Base-by-base conservation (phyloP, 345 rosid species). In the Gossypium australe region DNA sequence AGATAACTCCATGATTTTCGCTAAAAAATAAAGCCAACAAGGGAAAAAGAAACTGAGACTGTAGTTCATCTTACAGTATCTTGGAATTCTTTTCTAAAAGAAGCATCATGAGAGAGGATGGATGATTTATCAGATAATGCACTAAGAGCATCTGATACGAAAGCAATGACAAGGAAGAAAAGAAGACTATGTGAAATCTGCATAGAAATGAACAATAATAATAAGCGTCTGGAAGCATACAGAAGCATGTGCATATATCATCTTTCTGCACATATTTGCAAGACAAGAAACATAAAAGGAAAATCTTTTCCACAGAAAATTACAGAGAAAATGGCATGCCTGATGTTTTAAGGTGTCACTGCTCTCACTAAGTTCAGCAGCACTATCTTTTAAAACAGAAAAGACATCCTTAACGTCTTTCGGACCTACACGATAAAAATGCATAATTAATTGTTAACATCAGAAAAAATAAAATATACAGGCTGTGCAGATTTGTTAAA, bases 71-170 rank as follows among this genome's bases (percentile, higher is more conserved):
- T 88, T 88, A 94, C 98, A 84, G 79, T 86, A 78, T 94, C 94
- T 81, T 92, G 95, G 81, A 94, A 94, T 72, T 89, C 97, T 75
- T 80, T 86, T 84, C 94, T 86, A 79, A 94, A 92, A 6, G 89
- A 81, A 79, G 91, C 81, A 86, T 94, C 97, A 77, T 76, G 84
- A 45, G 98, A 87, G 76, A 94, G 87, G 79, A 88, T 75, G 72
- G 97, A 86, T 67, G 89, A 84, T 87, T 82, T 92, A 80, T 89
- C 97, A 76, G 97, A 92, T 53, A 84, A 86, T 18, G 90, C 87
- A 74, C 97, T 83, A 78, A 94, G 85, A 78, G 97, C 97, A 82
- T 94, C 97, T 71, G 98, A 92, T 80, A 91, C 75, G 77, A 94
- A 89, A 81, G 94, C 84, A 76, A 91, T 94, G 75, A 91, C 84